Conservation (phyloP, 2,329 filamentous ascomycete species). For the Trichophyton simii region DNA sequence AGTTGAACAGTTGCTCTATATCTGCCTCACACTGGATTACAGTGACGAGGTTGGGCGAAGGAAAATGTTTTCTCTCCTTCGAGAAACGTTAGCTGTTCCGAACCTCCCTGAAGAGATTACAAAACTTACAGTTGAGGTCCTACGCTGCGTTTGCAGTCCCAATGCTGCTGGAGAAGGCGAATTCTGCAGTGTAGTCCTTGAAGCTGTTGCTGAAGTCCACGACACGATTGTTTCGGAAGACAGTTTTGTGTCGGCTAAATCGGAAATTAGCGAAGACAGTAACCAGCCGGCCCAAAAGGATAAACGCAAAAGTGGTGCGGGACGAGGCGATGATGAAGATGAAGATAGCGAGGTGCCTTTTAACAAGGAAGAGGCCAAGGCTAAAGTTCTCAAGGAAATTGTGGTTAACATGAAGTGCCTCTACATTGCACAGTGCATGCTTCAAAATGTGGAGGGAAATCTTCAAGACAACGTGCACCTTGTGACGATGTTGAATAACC, state of each 20-base stretch:
- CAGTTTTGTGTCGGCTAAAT: constrained; percentile 87
- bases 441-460: constrained; percentile 79
- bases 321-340: constrained; percentile 47
- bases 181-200: constrained; percentile 51
- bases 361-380: constrained; percentile 52
- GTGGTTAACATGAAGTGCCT: constrained; percentile 98
- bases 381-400: constrained; percentile 62
- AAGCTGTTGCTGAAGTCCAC: constrained; percentile 92
- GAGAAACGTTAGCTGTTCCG: constrained; percentile 71
- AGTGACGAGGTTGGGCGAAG: constrained; percentile 91
- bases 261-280: constrained; percentile 60
- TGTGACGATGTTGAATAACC: constrained; percentile 95
- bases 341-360: constrained; percentile 39
- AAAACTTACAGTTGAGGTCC: constrained; percentile 68
- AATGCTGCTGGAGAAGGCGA: constrained; percentile 39
- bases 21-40: constrained; percentile 84
- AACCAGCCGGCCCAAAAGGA: constrained; percentile 32
- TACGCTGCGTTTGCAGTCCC: constrained; percentile 68
- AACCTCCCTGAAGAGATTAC: constrained; percentile 88
- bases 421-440: constrained; percentile 93
- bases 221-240: constrained; percentile 72
- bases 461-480: constrained; percentile 80
- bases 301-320: constrained; percentile 29
- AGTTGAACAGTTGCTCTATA: constrained; percentile 86
- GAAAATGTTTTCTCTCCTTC: constrained; percentile 87